phyloP scores from a whole-genome alignment of 2,329 filamentous ascomycete species.

The Cucurbitaria berberidis region DNA sequence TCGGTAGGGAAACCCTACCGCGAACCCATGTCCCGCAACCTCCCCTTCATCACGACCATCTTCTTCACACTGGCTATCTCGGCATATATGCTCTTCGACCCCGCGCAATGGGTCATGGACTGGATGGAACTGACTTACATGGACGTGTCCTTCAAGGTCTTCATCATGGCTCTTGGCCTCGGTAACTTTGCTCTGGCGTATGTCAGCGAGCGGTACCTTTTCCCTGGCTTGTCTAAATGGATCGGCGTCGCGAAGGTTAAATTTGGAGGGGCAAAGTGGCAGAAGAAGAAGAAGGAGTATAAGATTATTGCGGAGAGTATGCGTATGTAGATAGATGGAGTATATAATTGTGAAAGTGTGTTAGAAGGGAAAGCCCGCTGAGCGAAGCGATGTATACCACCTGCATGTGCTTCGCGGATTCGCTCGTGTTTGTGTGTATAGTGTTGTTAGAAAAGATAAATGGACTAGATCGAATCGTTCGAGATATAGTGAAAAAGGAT shows the following conservation, averaged over 20 bases:
- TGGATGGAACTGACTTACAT: conserved; percentile 88
- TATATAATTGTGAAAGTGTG: too few species aligned
- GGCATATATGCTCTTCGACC: conserved; percentile 79
- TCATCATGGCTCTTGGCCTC: conserved; percentile 72
- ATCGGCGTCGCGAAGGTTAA: conserved; percentile 67
- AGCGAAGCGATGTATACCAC: too few species aligned
- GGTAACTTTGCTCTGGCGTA: conserved; percentile 73
- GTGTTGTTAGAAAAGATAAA: too few species aligned
- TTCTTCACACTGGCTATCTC: conserved; percentile 70
- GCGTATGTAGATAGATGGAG: conserved; percentile 28
- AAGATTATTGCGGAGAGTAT: conserved; percentile 67
- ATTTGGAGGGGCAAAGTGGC: conserved; percentile 60
- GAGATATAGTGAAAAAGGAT: too few species aligned
- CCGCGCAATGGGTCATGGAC: conserved; percentile 69
- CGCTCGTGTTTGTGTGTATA: too few species aligned
- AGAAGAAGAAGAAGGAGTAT: conserved; percentile 85
- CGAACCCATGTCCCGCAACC: conserved; percentile 78
- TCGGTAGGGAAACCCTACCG: conserved; percentile 92
- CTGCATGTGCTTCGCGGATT: too few species aligned
- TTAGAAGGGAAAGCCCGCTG: too few species aligned
- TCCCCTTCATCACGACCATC: conserved; percentile 84
- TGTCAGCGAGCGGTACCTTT: conserved; percentile 72
- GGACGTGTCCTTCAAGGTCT: conserved; percentile 72
- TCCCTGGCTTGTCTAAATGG: conserved; percentile 70
- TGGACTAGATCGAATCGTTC: too few species aligned